These are phyloP conservation scores for Allium fistulosum DNA, from an alignment of 106 monocot species.

Conservation along the genomic window DNA sequence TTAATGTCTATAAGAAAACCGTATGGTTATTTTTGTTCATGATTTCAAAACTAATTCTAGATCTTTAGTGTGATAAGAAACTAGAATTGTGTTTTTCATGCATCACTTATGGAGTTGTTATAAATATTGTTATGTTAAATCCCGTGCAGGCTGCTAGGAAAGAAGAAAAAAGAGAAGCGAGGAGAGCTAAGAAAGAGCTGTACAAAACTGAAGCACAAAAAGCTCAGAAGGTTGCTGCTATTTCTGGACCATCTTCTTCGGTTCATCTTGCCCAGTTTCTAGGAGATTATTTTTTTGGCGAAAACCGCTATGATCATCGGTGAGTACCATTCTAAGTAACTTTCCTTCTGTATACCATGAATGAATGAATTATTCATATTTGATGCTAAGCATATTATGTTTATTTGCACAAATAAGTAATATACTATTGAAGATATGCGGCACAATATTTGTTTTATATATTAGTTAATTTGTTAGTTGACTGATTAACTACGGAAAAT, in stretches of 20 bases:
- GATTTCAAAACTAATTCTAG: background rate
- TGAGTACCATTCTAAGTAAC: too few relatives aligned
- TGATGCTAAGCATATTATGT: too few relatives aligned
- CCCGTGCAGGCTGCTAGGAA: slow-evolving; percentile 52
- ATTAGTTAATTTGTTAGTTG: too few relatives aligned
- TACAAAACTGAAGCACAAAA: slow-evolving; percentile 71
- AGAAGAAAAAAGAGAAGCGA: slow-evolving; percentile 74
- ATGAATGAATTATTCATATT: too few relatives aligned
- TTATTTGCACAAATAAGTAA: too few relatives aligned
- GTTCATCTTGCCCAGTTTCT: slow-evolving; percentile 62
- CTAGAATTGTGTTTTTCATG: background rate
- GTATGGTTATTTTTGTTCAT: too few relatives aligned
- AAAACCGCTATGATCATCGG: too few relatives aligned
- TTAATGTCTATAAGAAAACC: too few relatives aligned
- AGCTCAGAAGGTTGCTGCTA: slow-evolving; percentile 78
- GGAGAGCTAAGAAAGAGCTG: slow-evolving; percentile 70
- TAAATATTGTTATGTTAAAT: background rate
- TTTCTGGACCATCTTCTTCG: slow-evolving; percentile 79
- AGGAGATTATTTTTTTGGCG: background rate
- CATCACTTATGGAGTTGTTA: background rate
- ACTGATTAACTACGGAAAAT: too few relatives aligned
- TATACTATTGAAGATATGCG: too few relatives aligned
- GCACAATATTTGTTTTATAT: too few relatives aligned
- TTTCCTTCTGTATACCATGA: too few relatives aligned
- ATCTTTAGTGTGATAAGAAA: background rate